These are phyloP conservation scores for Arthrobotrys sphaeroides DNA, from an alignment of 2,329 filamentous ascomycete genomes.

Conservation along the genomic window DNA sequence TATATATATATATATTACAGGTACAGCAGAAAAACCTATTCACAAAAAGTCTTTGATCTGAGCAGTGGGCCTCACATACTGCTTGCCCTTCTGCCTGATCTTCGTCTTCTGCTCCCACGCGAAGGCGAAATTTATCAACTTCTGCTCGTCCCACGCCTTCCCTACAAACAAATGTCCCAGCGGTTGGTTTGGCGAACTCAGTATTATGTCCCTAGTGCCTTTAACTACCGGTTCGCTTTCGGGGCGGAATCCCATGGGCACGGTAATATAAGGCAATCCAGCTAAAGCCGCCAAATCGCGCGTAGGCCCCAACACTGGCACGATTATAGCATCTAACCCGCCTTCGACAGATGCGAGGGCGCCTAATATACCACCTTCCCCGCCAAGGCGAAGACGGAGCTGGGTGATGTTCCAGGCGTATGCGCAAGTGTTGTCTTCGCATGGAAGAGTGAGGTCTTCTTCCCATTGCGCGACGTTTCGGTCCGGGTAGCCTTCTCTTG, in stretches of 20 bases:
- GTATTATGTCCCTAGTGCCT: constrained; percentile 18
- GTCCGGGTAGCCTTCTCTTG: constrained; percentile 39
- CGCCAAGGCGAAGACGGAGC: constrained; percentile 31
- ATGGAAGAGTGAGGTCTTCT: constrained; percentile 17
- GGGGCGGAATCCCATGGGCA: constrained; percentile 38
- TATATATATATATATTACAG: no score
- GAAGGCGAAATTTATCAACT: constrained; percentile 40
- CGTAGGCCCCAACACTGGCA: constrained; percentile 13
- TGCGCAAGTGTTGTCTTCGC: constrained; percentile 36
- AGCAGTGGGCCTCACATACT: constrained; percentile 23
- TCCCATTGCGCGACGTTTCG: constrained; percentile 37
- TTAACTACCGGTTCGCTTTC: not conserved
- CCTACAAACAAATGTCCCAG: constrained; percentile 34
- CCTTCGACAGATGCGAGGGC: constrained; percentile 22
- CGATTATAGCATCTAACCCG: constrained; percentile 37
- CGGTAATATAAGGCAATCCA: constrained; percentile 34
- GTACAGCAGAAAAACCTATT: no score
- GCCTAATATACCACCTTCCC: constrained; percentile 36
- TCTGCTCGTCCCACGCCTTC: constrained; percentile 33
- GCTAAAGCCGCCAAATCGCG: constrained; percentile 35
- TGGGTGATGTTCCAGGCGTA: constrained; percentile 24
- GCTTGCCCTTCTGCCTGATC: constrained; percentile 26
- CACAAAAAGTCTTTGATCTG: constrained; percentile 32
- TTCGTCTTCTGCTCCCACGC: constrained; percentile 47
- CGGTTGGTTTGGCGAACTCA: constrained; percentile 25